Conservation (phyloP, 179 eudicot genomes). For the Gypsophila paniculata region DNA sequence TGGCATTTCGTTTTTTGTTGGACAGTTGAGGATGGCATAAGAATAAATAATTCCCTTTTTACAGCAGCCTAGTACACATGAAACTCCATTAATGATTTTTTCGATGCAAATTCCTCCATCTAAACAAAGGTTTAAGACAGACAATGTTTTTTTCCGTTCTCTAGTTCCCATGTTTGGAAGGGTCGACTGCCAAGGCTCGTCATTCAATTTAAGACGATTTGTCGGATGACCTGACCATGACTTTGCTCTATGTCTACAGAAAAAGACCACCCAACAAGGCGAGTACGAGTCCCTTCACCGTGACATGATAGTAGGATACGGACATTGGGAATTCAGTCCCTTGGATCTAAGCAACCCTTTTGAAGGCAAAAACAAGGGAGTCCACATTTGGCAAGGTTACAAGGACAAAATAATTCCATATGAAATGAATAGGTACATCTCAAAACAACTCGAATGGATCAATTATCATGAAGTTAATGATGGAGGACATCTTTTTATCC, state of each 20-base stretch:
- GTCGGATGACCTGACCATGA: neutral
- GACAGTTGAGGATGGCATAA: too few relatives aligned
- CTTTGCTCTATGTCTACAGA: conserved; percentile 27
- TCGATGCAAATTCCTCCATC: too few relatives aligned
- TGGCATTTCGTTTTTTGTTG: too few relatives aligned
- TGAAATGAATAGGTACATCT: conserved; percentile 36
- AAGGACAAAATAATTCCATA: conserved; percentile 52
- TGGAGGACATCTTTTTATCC: conserved; percentile 41
- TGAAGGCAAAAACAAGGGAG: conserved; percentile 31
- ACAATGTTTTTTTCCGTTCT: too few relatives aligned
- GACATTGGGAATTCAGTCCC: conserved; percentile 46
- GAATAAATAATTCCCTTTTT: too few relatives aligned
- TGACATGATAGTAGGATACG: conserved; percentile 37
- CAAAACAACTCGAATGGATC: conserved; percentile 45
- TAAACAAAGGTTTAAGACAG: too few relatives aligned
- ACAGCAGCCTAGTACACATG: too few relatives aligned
- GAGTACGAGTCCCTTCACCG: conserved; percentile 40
- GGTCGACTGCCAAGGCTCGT: too few relatives aligned
- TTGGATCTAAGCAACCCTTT: conserved; percentile 37
- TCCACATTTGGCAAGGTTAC: conserved; percentile 54
- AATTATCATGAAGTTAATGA: conserved; percentile 53
- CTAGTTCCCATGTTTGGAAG: too few relatives aligned
- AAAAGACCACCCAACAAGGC: conserved; percentile 40
- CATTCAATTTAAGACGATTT: too few relatives aligned
- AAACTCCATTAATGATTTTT: too few relatives aligned